Conservation (phyloP, 441 rosid genomes). For the Euphorbia schlechtendalii region DNA sequence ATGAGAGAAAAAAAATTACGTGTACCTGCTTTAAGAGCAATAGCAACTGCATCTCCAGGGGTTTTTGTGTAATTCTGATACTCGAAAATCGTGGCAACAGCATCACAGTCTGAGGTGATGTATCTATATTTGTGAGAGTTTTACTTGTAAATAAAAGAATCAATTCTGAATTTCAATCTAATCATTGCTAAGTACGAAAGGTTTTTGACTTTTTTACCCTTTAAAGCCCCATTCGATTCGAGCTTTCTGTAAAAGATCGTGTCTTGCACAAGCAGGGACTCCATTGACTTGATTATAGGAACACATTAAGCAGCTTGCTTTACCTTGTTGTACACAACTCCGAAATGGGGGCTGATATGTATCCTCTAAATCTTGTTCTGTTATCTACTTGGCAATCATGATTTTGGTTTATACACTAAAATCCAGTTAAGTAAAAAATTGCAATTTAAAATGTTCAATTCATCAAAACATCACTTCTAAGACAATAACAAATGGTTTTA, state of each 20-base stretch:
- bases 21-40: slow-evolving; percentile 65
- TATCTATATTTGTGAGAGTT: slow-evolving; percentile 38
- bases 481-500: no score
- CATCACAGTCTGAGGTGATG: slow-evolving; percentile 82
- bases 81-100: slow-evolving; percentile 64
- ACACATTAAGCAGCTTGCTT: slow-evolving; percentile 92
- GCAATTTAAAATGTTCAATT: background rate
- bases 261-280: slow-evolving; percentile 88
- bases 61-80: slow-evolving; percentile 66
- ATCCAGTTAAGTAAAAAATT: background rate
- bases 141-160: slow-evolving; percentile 2
- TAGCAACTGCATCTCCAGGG: slow-evolving; percentile 78
- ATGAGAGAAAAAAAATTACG: slow-evolving; percentile 8
- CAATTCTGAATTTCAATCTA: slow-evolving; percentile 5
- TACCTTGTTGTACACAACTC: slow-evolving; percentile 69
- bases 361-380: slow-evolving; percentile 81
- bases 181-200: slow-evolving; percentile 8
- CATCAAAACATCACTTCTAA: background rate
- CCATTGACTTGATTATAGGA: slow-evolving; percentile 91
- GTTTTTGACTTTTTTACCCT: slow-evolving; percentile 42
- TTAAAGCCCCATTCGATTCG: slow-evolving; percentile 74
- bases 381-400: slow-evolving; percentile 42
- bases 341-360: slow-evolving; percentile 80
- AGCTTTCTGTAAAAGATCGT: slow-evolving; percentile 52
- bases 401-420: background rate